These are phyloP conservation scores for Pezicula radicicola DNA, from an alignment of 2,329 filamentous ascomycete genomes.

Conservation along the genomic window DNA sequence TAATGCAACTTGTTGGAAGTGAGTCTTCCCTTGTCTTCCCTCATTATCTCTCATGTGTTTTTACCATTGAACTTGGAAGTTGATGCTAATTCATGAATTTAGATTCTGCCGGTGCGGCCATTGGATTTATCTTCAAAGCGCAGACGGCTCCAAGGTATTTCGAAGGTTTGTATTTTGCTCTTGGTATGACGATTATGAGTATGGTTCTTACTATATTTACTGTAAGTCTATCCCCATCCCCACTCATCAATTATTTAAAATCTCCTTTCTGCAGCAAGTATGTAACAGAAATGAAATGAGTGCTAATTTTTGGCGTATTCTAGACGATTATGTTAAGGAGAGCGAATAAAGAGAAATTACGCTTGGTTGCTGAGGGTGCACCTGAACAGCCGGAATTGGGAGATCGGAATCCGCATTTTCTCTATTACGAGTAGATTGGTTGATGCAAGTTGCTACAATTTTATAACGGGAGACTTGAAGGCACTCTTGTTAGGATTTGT, in stretches of 20 bases:
- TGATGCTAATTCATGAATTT: background rate
- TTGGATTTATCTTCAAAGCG: constrained; percentile 3
- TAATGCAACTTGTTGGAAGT: constrained; percentile 2
- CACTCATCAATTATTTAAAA: background rate
- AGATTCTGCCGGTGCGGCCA: constrained; percentile 2
- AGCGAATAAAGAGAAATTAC: constrained; percentile 1
- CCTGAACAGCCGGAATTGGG: constrained; percentile 1
- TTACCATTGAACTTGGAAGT: background rate
- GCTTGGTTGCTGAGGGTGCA: background rate
- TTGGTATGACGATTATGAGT: constrained; percentile 1
- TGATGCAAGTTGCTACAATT: too few relatives aligned
- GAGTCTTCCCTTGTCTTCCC: background rate
- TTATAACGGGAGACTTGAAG: too few relatives aligned
- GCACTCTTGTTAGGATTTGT: too few relatives aligned
- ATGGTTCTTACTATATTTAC: background rate
- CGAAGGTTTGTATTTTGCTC: constrained; percentile 2
- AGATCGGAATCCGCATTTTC: constrained; percentile 2
- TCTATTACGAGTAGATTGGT: background rate
- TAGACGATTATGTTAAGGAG: background rate
- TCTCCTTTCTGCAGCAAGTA: too few relatives aligned
- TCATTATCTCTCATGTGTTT: background rate
- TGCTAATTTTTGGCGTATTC: background rate
- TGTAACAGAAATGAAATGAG: background rate
- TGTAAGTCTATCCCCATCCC: background rate
- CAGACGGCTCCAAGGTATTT: constrained; percentile 1